A percentile compares a stretch with the other conserved stretches of the same genome.
Evolutionary conservation across 2,329 filamentous ascomycete genomes (phyloP).

Genomic region (Didymella exigua): DNA sequence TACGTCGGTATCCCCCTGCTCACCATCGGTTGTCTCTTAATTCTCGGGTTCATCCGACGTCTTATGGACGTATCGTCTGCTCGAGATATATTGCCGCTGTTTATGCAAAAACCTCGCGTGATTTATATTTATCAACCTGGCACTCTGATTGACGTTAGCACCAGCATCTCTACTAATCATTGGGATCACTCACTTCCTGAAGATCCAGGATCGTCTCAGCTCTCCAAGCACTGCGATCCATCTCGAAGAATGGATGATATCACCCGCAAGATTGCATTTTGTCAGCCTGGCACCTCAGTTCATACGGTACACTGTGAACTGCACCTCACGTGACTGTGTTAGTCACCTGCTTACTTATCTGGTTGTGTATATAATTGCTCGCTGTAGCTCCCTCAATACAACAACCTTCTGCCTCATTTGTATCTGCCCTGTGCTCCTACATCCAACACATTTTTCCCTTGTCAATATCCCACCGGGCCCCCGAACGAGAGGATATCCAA

Average conservation of each 20-base stretch:
- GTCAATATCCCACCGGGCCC: too few relatives aligned
- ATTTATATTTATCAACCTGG: not conserved
- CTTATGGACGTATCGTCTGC: not conserved
- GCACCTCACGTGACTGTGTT: too few relatives aligned
- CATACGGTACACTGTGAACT: too few relatives aligned
- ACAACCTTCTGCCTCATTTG: too few relatives aligned
- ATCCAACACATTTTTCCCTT: too few relatives aligned
- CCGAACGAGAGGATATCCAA: too few relatives aligned
- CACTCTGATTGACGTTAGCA: not conserved
- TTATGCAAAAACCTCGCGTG: not conserved
- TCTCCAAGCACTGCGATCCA: not conserved
- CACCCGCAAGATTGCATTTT: not conserved
- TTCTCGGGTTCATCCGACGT: not conserved
- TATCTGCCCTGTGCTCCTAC: too few relatives aligned
- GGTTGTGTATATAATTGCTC: too few relatives aligned
- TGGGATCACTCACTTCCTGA: not conserved
- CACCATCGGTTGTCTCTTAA: not conserved
- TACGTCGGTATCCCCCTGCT: too few relatives aligned
- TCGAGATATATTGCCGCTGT: not conserved
- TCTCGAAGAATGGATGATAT: not conserved
- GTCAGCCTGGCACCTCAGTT: too few relatives aligned
- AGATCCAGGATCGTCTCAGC: not conserved
- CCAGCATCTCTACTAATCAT: not conserved
- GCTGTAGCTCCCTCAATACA: too few relatives aligned
- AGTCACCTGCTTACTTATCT: too few relatives aligned